Percentiles rank a stretch among this genome's conserved stretches.
Conservation (phyloP, 2,329 filamentous ascomycete species). For the Pyricularia pennisetigena region DNA sequence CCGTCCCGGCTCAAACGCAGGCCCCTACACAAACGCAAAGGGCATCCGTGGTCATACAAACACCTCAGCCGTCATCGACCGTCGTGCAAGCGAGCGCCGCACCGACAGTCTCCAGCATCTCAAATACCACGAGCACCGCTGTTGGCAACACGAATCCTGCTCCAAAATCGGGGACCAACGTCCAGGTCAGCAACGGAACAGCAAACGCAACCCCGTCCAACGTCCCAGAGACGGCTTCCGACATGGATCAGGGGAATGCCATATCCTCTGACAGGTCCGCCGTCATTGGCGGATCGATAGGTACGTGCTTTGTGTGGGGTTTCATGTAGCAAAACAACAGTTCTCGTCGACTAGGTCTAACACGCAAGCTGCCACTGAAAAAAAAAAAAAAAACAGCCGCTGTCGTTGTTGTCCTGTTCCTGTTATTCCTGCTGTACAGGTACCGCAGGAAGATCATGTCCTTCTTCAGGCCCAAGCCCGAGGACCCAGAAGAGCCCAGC, state of each 20-base stretch:
- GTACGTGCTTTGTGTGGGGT: neutral
- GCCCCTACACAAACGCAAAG: neutral
- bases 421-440: neutral
- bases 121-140: neutral
- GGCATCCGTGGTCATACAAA: neutral
- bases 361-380: neutral
- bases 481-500: neutral
- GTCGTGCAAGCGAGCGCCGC: neutral
- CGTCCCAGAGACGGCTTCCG: neutral
- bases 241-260: neutral
- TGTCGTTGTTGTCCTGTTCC: neutral
- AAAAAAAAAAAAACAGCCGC: neutral
- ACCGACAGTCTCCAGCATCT: neutral
- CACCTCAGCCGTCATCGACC: neutral
- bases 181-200: neutral
- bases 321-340: neutral
- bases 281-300: neutral
- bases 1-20: neutral
- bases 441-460: neutral
- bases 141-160: neutral
- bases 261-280: neutral
- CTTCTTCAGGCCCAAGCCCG: neutral
- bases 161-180: neutral
- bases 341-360: neutral
- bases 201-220: neutral